Evolutionary conservation across 2,329 filamentous ascomycete genomes (phyloP).

Genomic region (Fusarium compactum): DNA sequence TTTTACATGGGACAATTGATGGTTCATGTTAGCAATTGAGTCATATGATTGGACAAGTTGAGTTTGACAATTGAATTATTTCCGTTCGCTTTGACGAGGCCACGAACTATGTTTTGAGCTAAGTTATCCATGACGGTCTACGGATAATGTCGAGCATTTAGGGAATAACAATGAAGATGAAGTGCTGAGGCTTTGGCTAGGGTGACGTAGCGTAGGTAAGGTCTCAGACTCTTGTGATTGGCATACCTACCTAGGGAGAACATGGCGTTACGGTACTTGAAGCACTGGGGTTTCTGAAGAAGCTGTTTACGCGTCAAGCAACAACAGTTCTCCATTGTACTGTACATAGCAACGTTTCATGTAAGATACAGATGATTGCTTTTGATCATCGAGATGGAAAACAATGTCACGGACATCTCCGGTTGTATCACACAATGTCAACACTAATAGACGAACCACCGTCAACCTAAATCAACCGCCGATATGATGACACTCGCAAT

Average conservation of each 20-base stretch:
- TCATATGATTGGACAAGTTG: constrained; percentile 37
- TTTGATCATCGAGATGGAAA: background rate
- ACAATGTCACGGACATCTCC: constrained; percentile 8
- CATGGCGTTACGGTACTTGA: constrained; percentile 3
- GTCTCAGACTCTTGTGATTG: constrained; percentile 32
- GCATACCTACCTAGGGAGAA: background rate
- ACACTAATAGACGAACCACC: constrained; percentile 20
- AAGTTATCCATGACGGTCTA: constrained; percentile 18
- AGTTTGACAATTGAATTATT: constrained; percentile 3
- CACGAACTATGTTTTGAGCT: background rate
- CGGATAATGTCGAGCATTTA: background rate
- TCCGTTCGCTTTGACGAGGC: constrained; percentile 10
- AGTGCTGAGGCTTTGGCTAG: background rate
- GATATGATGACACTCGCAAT: constrained; percentile 5
- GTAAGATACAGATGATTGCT: background rate
- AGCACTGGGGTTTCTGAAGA: background rate
- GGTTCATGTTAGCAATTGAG: constrained; percentile 37
- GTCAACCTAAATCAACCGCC: constrained; percentile 21
- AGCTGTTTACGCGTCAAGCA: background rate
- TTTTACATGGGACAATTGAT: constrained; percentile 4
- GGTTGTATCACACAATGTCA: constrained; percentile 16
- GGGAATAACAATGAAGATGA: background rate
- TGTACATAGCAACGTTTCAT: background rate
- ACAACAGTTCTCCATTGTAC: background rate
- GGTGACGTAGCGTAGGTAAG: constrained; percentile 21